These are phyloP conservation scores for Diaporthe sp. DNA, from an alignment of 2,329 filamentous ascomycete species.

Conservation along the genomic window DNA sequence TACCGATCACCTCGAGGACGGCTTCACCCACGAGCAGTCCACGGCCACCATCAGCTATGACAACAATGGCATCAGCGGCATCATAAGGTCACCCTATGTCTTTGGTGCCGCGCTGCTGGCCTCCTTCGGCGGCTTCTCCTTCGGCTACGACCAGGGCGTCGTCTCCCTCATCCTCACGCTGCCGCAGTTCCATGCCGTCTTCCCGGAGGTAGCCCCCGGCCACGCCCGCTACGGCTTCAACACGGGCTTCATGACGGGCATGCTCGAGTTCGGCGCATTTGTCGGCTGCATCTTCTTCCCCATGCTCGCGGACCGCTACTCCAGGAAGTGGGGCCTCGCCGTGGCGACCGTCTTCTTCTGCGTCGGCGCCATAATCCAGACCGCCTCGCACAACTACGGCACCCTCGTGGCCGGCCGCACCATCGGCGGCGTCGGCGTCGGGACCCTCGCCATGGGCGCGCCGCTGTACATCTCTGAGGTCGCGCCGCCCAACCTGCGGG, in stretches of 20 bases:
- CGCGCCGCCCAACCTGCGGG: conserved; percentile 41
- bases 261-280: conserved; percentile 61
- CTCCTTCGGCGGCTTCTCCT: conserved; percentile 57
- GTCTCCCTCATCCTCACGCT: conserved; percentile 59
- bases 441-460: conserved; percentile 52
- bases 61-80: conserved; percentile 46
- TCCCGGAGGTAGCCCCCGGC: conserved; percentile 43
- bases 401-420: conserved; percentile 57
- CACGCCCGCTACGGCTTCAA: conserved; percentile 48
- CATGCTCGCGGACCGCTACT: conserved; percentile 51
- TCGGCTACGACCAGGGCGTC: conserved; percentile 64
- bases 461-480: conserved; percentile 45
- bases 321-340: conserved; percentile 51
- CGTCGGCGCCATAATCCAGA: conserved; percentile 59
- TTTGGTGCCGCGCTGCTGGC: conserved; percentile 45
- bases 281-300: conserved; percentile 60
- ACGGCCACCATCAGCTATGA: conserved; percentile 43
- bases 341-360: conserved; percentile 51
- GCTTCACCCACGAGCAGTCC: conserved; percentile 6
- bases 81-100: conserved; percentile 54
- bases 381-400: conserved; percentile 47
- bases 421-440: conserved; percentile 58
- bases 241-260: conserved; percentile 64
- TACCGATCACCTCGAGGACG: conserved; percentile 6
- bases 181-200: conserved; percentile 58